Evolutionary conservation across 2,329 filamentous ascomycete genomes (phyloP).

Genomic region (Pseudogymnoascus sp.): DNA sequence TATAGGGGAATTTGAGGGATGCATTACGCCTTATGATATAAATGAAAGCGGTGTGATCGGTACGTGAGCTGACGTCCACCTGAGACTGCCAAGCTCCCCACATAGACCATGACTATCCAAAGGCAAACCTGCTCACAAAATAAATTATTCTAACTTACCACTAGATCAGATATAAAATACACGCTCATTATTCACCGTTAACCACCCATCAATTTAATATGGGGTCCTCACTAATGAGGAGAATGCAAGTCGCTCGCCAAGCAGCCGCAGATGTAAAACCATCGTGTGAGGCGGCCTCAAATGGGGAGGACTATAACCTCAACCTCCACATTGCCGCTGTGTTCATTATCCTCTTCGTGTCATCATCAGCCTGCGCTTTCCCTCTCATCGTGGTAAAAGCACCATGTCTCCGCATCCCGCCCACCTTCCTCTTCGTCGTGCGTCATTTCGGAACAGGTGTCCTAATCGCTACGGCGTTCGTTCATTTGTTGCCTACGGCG

Average conservation of each 20-base stretch:
- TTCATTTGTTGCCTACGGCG: constrained; percentile 57
- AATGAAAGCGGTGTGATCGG: background rate
- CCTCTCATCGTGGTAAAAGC: constrained; percentile 10
- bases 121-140: background rate
- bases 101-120: background rate
- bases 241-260: background rate
- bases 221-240: background rate
- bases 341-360: constrained; percentile 10
- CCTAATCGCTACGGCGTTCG: constrained; percentile 72
- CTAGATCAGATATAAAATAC: background rate
- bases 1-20: background rate
- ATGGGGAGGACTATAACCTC: background rate
- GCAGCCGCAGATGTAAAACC: background rate
- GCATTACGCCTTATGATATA: background rate
- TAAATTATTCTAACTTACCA: background rate
- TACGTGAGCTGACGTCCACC: background rate
- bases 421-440: constrained; percentile 54
- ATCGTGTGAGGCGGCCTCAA: background rate
- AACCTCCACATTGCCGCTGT: constrained; percentile 9
- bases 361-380: constrained; percentile 8
- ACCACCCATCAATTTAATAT: background rate
- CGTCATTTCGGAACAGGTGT: constrained; percentile 74
- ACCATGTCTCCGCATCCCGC: constrained; percentile 35
- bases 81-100: background rate
- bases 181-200: background rate